Base-by-base conservation (phyloP, 2,329 filamentous ascomycete genomes). In the Trichoderma atroviride region DNA sequence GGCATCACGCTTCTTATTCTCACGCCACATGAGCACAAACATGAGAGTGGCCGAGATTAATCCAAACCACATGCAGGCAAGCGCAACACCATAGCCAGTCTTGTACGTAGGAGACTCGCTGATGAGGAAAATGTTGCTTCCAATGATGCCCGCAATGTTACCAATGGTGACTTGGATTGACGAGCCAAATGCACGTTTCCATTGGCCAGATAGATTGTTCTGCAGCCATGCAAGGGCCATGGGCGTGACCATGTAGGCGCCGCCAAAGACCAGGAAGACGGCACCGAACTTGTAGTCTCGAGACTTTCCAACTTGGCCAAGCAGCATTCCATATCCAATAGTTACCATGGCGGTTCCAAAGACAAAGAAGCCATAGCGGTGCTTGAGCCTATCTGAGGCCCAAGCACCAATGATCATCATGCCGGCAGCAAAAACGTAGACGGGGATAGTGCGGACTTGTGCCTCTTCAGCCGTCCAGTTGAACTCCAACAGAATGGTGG, bases 201-300 rank as follows among this genome's bases (percentile, higher is more conserved):
- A 77, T 43, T 83, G 83, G 5, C 85, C 85, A 2, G 84, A 84
- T 60, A 88, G 86, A 73, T 88, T 88, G 76, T 86, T 86, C n/a
- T 83, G 83, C 69, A 87, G 87, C 86, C 86, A 88, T 33, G 86
- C 85, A 67, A 88, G 81, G 53, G 83, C 84, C 37, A 86, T 81
- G 7, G 87, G 85, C 3, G 87, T 84, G 71, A 86, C 85, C 40
- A 85, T 83, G 76, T 88, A 88, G 72, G 79, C 79, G 19, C 78
- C 78, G 6, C 73, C 76, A 33, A 76, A 75, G 57, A 80, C 76
- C 16, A 86, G 73, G 71, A 85, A 84, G 69, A 82, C 83, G 22
- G 80, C 84, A 11, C 82, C 78, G 75, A 87, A 87, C 73, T 84
- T 83, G 70, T 82, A 78, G 6, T 75, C 77, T 31, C 81, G 74